Evolutionary conservation across 345 rosid genomes (phyloP).

Genomic region (Citrus trifoliata): DNA sequence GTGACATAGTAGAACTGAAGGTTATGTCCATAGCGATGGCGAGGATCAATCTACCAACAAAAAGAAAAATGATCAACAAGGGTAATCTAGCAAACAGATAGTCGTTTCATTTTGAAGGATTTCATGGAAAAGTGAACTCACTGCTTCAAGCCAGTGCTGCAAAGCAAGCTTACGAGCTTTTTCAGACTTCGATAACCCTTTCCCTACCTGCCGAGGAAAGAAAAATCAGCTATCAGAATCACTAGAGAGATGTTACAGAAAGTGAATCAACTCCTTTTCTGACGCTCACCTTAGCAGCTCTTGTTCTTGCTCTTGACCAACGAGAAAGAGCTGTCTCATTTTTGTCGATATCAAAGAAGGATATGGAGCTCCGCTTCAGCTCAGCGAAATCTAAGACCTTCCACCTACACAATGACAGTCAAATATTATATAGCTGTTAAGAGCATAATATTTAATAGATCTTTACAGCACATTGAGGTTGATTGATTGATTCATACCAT

Average conservation of each 20-base stretch:
- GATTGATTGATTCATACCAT: conserved; percentile 48
- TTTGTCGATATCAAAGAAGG: conserved; percentile 79
- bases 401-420: conserved; percentile 55
- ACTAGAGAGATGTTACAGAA: neutral
- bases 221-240: neutral
- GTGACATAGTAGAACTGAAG: conserved; percentile 80
- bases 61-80: conserved; percentile 13
- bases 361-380: conserved; percentile 84
- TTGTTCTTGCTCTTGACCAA: conserved; percentile 86
- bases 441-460: neutral
- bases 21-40: conserved; percentile 96
- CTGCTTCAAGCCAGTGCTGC: conserved; percentile 98
- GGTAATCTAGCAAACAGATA: neutral
- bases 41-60: conserved; percentile 74
- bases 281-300: conserved; percentile 74
- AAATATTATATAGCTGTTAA: neutral
- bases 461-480: neutral
- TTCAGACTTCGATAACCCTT: conserved; percentile 81
- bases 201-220: conserved; percentile 58
- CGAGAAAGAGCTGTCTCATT: conserved; percentile 83
- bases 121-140: conserved; percentile 33
- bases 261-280: neutral
- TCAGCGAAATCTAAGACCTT: conserved; percentile 88
- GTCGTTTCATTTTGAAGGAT: neutral
- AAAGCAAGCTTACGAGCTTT: conserved; percentile 86